Conservation (phyloP, 2,329 filamentous ascomycete species). For the Clathrospora elynae region DNA sequence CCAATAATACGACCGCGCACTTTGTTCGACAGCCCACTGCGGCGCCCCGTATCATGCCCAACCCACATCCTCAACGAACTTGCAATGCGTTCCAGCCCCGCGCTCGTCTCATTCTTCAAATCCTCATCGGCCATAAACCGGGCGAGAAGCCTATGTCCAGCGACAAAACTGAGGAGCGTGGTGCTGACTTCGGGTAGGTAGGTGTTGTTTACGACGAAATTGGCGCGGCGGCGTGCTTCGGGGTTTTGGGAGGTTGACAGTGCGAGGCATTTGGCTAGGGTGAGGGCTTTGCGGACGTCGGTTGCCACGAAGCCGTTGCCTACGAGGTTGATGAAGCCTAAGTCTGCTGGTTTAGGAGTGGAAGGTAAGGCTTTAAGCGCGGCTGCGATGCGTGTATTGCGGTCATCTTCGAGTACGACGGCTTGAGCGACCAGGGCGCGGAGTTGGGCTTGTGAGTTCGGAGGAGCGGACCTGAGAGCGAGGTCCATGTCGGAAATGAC, state of each 20-base stretch:
- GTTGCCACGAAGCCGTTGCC: constrained; percentile 61
- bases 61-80: constrained; percentile 54
- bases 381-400: constrained; percentile 57
- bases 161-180: constrained; percentile 55
- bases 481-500: constrained; percentile 65
- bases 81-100: constrained; percentile 53
- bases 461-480: constrained; percentile 75
- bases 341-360: constrained; percentile 43
- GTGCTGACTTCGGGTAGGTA: constrained; percentile 48
- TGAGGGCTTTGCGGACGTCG: constrained; percentile 63
- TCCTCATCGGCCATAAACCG: constrained; percentile 43
- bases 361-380: constrained; percentile 59
- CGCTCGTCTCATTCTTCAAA: constrained; percentile 40
- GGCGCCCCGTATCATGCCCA: constrained; percentile 51
- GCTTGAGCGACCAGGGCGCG: constrained; percentile 64
- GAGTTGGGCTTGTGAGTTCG: constrained; percentile 72
- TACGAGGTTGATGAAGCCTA: constrained; percentile 53
- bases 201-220: constrained; percentile 48
- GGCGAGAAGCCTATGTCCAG: constrained; percentile 50
- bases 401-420: constrained; percentile 60
- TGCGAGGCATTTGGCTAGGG: constrained; percentile 63
- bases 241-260: constrained; percentile 51
- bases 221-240: constrained; percentile 47
- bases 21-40: constrained; percentile 48
- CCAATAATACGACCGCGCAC: constrained; percentile 49